Conservation (phyloP, 2,329 filamentous ascomycete species). For the Fusarium sp. region DNA sequence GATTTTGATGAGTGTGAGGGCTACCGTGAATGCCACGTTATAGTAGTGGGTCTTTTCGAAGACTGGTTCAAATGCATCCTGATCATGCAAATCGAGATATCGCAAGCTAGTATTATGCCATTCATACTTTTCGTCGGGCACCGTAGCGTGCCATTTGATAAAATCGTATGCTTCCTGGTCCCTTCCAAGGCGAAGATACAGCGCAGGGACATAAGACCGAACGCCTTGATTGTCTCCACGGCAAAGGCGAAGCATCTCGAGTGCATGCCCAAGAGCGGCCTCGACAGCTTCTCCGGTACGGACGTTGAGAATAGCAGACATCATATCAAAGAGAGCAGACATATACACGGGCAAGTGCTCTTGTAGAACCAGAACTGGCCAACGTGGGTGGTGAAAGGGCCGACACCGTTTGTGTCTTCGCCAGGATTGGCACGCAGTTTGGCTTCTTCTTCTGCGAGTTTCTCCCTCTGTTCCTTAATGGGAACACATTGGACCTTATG, state of each 20-base stretch:
- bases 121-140: not conserved
- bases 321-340: not conserved
- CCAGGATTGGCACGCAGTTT: not conserved
- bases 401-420: not conserved
- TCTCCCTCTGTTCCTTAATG: slow-evolving; percentile 1
- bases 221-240: slow-evolving; percentile 14
- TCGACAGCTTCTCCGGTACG: slow-evolving; percentile 14
- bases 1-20: slow-evolving; percentile 20
- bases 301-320: slow-evolving; percentile 3
- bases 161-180: slow-evolving; percentile 21
- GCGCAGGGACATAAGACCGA: not conserved
- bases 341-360: slow-evolving; percentile 25
- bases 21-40: not conserved
- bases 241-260: slow-evolving; percentile 1
- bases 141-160: slow-evolving; percentile 17
- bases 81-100: slow-evolving; percentile 5
- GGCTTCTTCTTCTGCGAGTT: not conserved
- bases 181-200: slow-evolving; percentile 12
- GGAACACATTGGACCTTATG: slow-evolving; percentile 7
- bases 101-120: slow-evolving; percentile 2
- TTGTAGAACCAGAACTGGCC: not conserved
- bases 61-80: slow-evolving; percentile 14
- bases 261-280: not conserved
- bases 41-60: not conserved
- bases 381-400: not conserved